A percentile compares a stretch with the other conserved stretches of the same genome.
phyloP scores from a whole-genome alignment of 805 yeast genomes.

The Sungouiella thailandica region DNA sequence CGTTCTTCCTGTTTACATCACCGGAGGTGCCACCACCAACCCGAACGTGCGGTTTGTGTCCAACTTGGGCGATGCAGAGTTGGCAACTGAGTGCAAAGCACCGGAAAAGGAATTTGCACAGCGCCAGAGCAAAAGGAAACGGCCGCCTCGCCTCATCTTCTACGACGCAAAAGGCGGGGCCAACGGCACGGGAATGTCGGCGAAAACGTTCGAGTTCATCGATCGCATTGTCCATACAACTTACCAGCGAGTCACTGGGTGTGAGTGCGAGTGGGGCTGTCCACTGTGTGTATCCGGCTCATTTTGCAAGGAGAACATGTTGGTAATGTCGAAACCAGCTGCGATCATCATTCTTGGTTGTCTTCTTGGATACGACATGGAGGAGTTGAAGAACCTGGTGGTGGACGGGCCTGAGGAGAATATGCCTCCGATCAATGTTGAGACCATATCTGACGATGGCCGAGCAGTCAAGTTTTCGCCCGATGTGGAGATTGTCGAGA shows the following conservation, averaged over 20 bases:
- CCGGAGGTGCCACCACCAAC: slow-evolving; percentile 55
- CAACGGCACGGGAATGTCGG: slow-evolving; percentile 73
- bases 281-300: slow-evolving; percentile 85
- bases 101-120: slow-evolving; percentile 93
- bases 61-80: slow-evolving; percentile 45
- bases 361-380: slow-evolving; percentile 52
- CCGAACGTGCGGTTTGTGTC: slow-evolving; percentile 28
- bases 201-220: slow-evolving; percentile 74
- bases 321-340: slow-evolving; percentile 85
- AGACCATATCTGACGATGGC: slow-evolving; percentile 57
- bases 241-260: slow-evolving; percentile 50
- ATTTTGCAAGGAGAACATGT: slow-evolving; percentile 72
- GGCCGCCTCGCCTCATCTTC: slow-evolving; percentile 86
- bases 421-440: slow-evolving; percentile 64
- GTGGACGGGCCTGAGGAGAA: slow-evolving; percentile 73
- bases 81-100: slow-evolving; percentile 92
- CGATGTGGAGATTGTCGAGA: slow-evolving; percentile 42
- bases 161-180: slow-evolving; percentile 81
- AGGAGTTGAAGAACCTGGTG: slow-evolving; percentile 39
- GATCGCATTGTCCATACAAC: slow-evolving; percentile 63
- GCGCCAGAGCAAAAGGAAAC: slow-evolving; percentile 59
- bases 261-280: slow-evolving; percentile 75
- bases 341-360: slow-evolving; percentile 63
- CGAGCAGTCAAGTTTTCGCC: slow-evolving; percentile 56
- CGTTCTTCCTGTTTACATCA: slow-evolving; percentile 66